Conservation (phyloP, 352 stramenopile species). For the Phytophthora tentaculata region DNA sequence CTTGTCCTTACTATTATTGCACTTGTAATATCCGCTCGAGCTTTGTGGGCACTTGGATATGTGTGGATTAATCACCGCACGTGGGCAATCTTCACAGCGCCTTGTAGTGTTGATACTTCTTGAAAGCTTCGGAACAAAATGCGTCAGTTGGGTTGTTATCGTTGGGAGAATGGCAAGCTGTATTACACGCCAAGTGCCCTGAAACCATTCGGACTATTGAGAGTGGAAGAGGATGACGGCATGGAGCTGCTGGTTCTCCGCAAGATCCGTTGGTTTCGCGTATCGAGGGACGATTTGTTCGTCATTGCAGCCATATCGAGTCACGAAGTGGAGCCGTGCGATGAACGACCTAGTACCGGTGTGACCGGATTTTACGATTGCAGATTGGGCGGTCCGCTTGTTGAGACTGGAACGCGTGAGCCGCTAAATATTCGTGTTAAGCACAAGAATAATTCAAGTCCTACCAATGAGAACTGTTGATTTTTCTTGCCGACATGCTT, state of each 20-base stretch:
- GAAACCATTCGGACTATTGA: not conserved
- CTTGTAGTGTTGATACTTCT: constrained; percentile 3
- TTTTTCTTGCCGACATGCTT: too few species aligned
- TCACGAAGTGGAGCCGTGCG: not conserved
- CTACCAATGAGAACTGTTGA: not conserved
- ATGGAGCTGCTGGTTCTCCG: not conserved
- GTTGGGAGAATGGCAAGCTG: not conserved
- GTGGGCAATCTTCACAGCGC: constrained; percentile 9
- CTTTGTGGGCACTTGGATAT: constrained; percentile 14
- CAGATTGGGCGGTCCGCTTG: not conserved
- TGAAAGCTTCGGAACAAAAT: not conserved
- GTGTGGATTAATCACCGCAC: constrained; percentile 17
- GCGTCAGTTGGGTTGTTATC: not conserved
- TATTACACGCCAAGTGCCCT: not conserved
- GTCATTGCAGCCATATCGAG: not conserved
- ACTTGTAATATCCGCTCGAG: constrained; percentile 13
- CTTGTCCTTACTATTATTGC: constrained; percentile 19
- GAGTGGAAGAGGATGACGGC: not conserved
- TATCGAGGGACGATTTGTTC: not conserved
- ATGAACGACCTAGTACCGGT: not conserved
- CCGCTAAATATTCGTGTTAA: not conserved
- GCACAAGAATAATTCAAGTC: not conserved
- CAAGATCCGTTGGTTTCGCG: constrained; percentile 1
- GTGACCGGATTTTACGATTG: not conserved
- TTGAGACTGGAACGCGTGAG: not conserved